Conservation (phyloP, 106 monocot genomes). For the Triglochin maritima region DNA sequence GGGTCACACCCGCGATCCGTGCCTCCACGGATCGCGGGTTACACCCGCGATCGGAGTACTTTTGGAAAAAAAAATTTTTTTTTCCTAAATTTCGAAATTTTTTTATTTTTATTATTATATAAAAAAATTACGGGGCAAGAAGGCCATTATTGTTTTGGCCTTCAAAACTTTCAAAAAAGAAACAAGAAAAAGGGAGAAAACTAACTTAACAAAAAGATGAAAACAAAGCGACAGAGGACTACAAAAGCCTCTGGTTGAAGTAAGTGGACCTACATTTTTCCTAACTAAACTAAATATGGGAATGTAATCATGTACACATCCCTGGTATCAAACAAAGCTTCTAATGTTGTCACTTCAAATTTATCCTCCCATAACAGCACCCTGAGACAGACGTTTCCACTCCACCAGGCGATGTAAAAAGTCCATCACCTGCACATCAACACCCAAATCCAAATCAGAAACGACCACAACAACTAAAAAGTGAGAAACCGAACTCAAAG, state of each 20-base stretch:
- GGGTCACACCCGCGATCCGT: too few relatives aligned
- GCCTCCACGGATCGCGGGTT: too few relatives aligned
- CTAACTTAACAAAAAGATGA: neutral
- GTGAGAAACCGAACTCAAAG: neutral
- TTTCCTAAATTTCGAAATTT: too few relatives aligned
- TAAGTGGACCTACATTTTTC: neutral
- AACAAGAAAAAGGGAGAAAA: neutral
- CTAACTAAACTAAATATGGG: neutral
- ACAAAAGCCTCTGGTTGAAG: neutral
- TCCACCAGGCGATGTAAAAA: slow-evolving; percentile 26
- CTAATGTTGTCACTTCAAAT: neutral
- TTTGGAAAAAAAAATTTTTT: too few relatives aligned
- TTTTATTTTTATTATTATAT: too few relatives aligned
- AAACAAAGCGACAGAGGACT: neutral
- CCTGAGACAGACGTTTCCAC: slow-evolving; percentile 6
- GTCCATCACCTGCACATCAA: slow-evolving; percentile 20
- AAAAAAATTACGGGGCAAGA: too few relatives aligned
- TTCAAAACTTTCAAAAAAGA: neutral
- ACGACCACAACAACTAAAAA: neutral
- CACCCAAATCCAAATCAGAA: neutral
- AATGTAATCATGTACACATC: neutral
- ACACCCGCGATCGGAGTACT: too few relatives aligned
- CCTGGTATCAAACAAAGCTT: neutral
- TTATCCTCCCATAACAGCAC: neutral
- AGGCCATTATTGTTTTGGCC: neutral